Evolutionary conservation across 257 asterid genomes (phyloP).

Genomic region (Nicotiana sylvestris): DNA sequence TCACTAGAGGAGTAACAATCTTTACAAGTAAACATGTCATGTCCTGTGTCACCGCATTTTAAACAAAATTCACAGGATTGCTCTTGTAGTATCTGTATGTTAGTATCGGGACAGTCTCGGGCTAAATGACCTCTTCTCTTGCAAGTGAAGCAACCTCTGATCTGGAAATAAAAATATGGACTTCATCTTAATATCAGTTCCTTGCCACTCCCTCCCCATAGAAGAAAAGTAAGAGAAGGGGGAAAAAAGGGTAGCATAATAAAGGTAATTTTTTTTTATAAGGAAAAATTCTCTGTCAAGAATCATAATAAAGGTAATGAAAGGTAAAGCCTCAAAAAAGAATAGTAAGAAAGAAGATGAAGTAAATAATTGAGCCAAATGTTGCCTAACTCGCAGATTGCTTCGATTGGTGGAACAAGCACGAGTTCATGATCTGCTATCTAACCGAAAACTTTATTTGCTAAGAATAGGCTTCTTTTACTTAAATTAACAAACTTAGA

Average conservation of each 20-base stretch:
- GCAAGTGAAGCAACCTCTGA: not conserved
- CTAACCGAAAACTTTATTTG: not conserved
- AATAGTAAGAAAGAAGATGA: not conserved
- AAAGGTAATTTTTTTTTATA: not conserved
- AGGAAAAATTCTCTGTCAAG: too few relatives aligned
- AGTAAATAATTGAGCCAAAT: not conserved
- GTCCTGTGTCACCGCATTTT: not conserved
- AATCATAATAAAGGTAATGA: not conserved
- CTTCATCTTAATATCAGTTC: not conserved
- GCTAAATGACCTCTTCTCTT: slow-evolving; percentile 5
- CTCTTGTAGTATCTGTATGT: not conserved
- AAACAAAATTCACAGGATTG: not conserved
- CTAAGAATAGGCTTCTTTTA: too few relatives aligned
- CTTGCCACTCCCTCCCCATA: not conserved
- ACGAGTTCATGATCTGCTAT: not conserved
- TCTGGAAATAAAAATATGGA: not conserved
- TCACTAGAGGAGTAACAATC: not conserved
- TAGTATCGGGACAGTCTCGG: not conserved
- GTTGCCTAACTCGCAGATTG: not conserved
- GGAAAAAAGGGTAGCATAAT: not conserved
- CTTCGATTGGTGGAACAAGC: not conserved
- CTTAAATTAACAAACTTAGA: too few relatives aligned
- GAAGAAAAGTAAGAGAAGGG: not conserved
- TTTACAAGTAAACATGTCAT: not conserved
- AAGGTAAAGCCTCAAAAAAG: not conserved